These are phyloP conservation scores for Mucor velutinosus DNA, from an alignment of 371 early-diverging fungal species.

Conservation along the genomic window DNA sequence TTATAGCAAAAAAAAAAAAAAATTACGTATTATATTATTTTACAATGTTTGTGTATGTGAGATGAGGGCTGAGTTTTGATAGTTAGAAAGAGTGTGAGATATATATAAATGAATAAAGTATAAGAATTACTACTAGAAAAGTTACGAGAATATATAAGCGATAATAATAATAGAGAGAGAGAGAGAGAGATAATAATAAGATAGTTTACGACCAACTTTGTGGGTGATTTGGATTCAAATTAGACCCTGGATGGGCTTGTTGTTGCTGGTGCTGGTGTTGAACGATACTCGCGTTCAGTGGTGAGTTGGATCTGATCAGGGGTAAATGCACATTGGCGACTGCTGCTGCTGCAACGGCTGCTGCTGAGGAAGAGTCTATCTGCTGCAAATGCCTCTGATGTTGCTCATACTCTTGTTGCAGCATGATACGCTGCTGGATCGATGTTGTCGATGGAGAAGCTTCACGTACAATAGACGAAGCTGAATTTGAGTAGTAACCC, in stretches of 20 bases:
- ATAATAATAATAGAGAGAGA: not conserved
- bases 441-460: not conserved
- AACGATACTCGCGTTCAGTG: not conserved
- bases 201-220: conserved; percentile 16
- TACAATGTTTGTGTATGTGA: not conserved
- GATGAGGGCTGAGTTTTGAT: not conserved
- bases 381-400: conserved; percentile 12
- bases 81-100: not conserved
- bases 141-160: conserved; percentile 5
- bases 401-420: conserved; percentile 21
- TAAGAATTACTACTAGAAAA: conserved; percentile 1
- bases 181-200: no score
- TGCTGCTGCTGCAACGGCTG: no score
- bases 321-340: conserved; percentile 10
- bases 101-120: not conserved
- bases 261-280: conserved; percentile 2
- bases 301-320: conserved; percentile 3
- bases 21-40: not conserved
- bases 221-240: not conserved
- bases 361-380: not conserved
- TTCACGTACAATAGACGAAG: not conserved
- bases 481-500: not conserved
- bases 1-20: no score
- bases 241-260: not conserved
- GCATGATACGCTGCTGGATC: conserved; percentile 14